phyloP scores from a whole-genome alignment of 2,329 filamentous ascomycete species.

The Microdochium paspali region DNA sequence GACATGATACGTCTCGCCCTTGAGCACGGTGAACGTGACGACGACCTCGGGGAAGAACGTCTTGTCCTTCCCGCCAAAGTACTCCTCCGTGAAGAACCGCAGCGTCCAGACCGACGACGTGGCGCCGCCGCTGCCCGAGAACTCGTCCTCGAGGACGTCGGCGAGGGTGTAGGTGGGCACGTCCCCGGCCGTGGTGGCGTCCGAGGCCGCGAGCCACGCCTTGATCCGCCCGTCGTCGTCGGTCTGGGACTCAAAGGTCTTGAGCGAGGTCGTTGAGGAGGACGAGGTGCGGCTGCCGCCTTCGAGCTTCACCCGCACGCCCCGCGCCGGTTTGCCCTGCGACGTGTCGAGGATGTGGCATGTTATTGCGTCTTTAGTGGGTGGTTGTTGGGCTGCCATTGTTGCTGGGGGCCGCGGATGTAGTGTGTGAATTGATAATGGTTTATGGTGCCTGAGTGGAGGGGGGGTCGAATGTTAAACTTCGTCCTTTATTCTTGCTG shows the following conservation, averaged over 20 bases:
- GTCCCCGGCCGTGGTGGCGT: constrained; percentile 39
- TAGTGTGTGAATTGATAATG: not conserved
- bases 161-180: constrained; percentile 49
- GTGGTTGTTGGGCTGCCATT: not conserved
- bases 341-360: constrained; percentile 82
- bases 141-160: constrained; percentile 38
- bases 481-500: not conserved
- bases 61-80: constrained; percentile 53
- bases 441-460: not conserved
- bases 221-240: constrained; percentile 69
- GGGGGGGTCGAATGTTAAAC: not conserved
- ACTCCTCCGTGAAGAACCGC: constrained; percentile 61
- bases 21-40: constrained; percentile 41
- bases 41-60: constrained; percentile 53
- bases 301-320: constrained; percentile 58
- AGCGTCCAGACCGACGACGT: constrained; percentile 54
- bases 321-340: constrained; percentile 57
- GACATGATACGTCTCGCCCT: constrained; percentile 67
- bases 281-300: constrained; percentile 56
- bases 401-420: not conserved
- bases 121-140: constrained; percentile 9
- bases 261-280: constrained; percentile 24
- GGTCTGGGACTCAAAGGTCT: constrained; percentile 56
- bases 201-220: constrained; percentile 54
- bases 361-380: constrained; percentile 58